Conservation (phyloP, 1,139 yeast genomes). For the Saccharomyces hybrid region DNA sequence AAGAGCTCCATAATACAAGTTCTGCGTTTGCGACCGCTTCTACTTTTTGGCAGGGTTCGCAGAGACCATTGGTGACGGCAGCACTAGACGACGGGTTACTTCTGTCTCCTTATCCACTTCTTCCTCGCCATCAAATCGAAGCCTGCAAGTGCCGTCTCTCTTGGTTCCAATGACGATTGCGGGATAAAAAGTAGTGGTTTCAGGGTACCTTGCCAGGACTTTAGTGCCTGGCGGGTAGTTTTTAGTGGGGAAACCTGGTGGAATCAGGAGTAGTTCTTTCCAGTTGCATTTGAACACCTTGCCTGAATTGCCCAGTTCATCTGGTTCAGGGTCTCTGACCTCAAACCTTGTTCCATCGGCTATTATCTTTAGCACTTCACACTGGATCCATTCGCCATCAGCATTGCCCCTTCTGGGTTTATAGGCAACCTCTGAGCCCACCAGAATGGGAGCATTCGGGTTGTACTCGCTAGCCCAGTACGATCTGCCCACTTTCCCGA, state of each 20-base stretch:
- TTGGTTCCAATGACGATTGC: conserved; percentile 82
- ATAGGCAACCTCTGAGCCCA: conserved; percentile 87
- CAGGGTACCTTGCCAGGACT: conserved; percentile 93
- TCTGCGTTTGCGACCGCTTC: conserved; percentile 3
- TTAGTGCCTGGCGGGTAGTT: conserved; percentile 68
- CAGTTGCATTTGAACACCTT: conserved; percentile 76
- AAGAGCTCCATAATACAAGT: background rate
- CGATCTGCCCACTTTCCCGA: conserved; percentile 21
- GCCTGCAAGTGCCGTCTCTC: conserved; percentile 66
- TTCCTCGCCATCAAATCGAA: conserved; percentile 94
- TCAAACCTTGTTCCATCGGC: conserved; percentile 75
- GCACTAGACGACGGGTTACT: conserved; percentile 74
- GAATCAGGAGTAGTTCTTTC: conserved; percentile 73
- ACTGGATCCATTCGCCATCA: conserved; percentile 93
- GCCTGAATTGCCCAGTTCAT: conserved; percentile 85
- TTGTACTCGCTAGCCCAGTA: conserved; percentile 41
- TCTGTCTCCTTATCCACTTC: conserved; percentile 95
- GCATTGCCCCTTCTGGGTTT: conserved; percentile 55
- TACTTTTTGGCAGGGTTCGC: conserved; percentile 20
- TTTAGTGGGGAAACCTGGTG: conserved; percentile 40
- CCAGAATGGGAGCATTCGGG: conserved; percentile 50
- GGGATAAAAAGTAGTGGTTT: conserved; percentile 92
- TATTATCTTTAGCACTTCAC: conserved; percentile 72
- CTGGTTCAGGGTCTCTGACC: conserved; percentile 96
- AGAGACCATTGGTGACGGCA: conserved; percentile 53